A percentile compares a stretch with the other conserved stretches of the same genome.
Evolutionary conservation across 129 eudicot species (phyloP).

Genomic region (Gnaphalium uliginosum): DNA sequence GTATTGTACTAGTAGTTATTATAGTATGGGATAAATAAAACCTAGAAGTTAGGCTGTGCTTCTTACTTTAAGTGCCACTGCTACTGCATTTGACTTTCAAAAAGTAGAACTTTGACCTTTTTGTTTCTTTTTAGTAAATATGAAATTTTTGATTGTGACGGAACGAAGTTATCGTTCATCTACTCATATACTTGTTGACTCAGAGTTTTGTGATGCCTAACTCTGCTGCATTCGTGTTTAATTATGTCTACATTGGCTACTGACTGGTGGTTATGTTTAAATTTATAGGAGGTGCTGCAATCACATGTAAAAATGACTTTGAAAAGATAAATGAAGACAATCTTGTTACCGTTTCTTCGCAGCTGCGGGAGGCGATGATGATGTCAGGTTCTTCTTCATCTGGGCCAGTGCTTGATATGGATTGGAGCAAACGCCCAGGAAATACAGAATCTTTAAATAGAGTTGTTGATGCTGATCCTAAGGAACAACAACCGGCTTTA

Average conservation of each 20-base stretch:
- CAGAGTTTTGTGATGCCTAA: not conserved
- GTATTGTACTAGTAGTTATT: too few relatives aligned
- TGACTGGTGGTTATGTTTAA: constrained; percentile 1
- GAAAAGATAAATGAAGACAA: constrained; percentile 79
- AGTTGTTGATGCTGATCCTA: constrained; percentile 48
- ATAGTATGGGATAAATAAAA: too few relatives aligned
- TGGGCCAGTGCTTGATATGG: constrained; percentile 64
- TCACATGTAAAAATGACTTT: constrained; percentile 86
- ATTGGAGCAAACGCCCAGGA: constrained; percentile 89
- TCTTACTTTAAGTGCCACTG: not conserved
- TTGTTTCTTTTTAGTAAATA: not conserved
- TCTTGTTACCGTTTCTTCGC: constrained; percentile 62
- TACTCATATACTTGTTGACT: not conserved
- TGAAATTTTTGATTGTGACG: not conserved
- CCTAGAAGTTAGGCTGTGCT: too few relatives aligned
- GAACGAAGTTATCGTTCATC: not conserved
- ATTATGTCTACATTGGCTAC: not conserved
- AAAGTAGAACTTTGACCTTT: not conserved
- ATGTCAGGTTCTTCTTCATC: constrained; percentile 38
- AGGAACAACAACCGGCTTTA: constrained; percentile 36
- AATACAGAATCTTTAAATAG: constrained; percentile 30
- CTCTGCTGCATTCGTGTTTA: not conserved
- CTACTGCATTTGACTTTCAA: not conserved
- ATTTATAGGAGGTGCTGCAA: constrained; percentile 84
- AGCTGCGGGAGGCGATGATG: constrained; percentile 75